These are phyloP conservation scores for Pistacia integerrima DNA, from an alignment of 345 rosid species.

Conservation along the genomic window DNA sequence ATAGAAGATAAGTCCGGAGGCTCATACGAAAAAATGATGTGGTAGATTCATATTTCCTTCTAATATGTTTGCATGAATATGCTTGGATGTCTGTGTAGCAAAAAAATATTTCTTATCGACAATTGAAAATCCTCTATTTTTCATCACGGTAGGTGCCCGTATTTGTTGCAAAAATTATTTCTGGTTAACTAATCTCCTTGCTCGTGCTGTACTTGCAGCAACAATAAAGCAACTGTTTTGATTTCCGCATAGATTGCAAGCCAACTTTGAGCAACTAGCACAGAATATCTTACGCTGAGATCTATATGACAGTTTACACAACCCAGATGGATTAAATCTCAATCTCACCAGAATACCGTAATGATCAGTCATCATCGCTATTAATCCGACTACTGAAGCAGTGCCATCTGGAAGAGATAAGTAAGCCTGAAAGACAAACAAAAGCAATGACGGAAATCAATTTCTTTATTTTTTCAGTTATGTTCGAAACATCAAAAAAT, in stretches of 20 bases:
- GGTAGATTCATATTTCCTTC: background rate
- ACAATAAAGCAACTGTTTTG: background rate
- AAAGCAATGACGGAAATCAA: constrained; percentile 9
- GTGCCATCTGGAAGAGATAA: constrained; percentile 88
- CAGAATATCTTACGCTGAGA: constrained; percentile 4
- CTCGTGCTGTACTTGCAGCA: background rate
- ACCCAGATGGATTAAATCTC: background rate
- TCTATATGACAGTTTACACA: constrained; percentile 2
- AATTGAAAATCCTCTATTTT: background rate
- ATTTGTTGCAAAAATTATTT: background rate
- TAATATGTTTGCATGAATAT: background rate
- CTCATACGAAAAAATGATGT: too few relatives aligned
- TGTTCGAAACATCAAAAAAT: background rate
- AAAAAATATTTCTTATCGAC: background rate
- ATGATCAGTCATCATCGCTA: constrained; percentile 91
- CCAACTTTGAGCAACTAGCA: background rate
- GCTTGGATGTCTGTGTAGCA: background rate
- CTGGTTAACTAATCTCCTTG: too few relatives aligned
- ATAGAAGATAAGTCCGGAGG: too few relatives aligned
- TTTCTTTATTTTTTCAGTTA: constrained; percentile 7
- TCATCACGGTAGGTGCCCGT: background rate
- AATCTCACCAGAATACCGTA: constrained; percentile 64
- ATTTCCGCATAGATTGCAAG: constrained; percentile 4
- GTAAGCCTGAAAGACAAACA: constrained; percentile 61
- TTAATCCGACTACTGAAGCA: constrained; percentile 81